phyloP scores from a whole-genome alignment of 2,329 filamentous ascomycete genomes.

The Colletotrichum graminicola region DNA sequence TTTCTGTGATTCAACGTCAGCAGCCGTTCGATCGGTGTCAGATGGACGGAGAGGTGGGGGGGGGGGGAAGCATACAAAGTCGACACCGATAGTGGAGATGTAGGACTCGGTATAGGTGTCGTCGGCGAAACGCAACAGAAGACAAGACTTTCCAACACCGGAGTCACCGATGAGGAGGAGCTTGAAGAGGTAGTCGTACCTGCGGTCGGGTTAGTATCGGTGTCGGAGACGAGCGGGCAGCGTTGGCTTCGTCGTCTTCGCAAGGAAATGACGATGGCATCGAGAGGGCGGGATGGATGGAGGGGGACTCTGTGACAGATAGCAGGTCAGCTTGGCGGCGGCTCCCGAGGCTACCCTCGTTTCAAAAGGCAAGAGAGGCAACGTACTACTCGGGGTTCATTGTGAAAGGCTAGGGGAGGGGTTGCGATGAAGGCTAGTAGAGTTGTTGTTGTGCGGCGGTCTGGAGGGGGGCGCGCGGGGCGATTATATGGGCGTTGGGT shows the following conservation, averaged over 20 bases:
- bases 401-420: conserved; percentile 57
- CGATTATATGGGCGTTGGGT: conserved; percentile 34
- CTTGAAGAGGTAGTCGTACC: conserved; percentile 99
- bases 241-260: conserved; percentile 24
- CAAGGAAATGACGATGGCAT: conserved; percentile 10
- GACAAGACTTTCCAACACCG: conserved; percentile 99
- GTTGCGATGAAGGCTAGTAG: conserved; percentile 28
- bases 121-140: conserved; percentile 97
- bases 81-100: conserved; percentile 99
- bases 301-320: conserved; percentile 27
- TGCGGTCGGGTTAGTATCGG: conserved; percentile 56
- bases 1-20: conserved; percentile 73
- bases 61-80: conserved; percentile 78
- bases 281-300: conserved; percentile 18
- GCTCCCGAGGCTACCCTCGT: conserved; percentile 20
- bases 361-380: conserved; percentile 41
- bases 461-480: conserved; percentile 11
- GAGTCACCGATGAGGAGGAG: conserved; percentile 99
- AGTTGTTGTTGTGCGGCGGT: conserved; percentile 22
- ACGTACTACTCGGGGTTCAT: conserved; percentile 97
- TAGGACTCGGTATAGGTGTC: conserved; percentile 99
- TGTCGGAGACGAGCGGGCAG: conserved; percentile 15
- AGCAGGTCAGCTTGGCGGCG: conserved; percentile 43
- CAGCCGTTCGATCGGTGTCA: conserved; percentile 6
- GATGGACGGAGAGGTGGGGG: neutral